Evolutionary conservation across 805 yeast genomes (phyloP), one percentile per base, ranked within the genome.

Genomic region (Candida boidinii): DNA sequence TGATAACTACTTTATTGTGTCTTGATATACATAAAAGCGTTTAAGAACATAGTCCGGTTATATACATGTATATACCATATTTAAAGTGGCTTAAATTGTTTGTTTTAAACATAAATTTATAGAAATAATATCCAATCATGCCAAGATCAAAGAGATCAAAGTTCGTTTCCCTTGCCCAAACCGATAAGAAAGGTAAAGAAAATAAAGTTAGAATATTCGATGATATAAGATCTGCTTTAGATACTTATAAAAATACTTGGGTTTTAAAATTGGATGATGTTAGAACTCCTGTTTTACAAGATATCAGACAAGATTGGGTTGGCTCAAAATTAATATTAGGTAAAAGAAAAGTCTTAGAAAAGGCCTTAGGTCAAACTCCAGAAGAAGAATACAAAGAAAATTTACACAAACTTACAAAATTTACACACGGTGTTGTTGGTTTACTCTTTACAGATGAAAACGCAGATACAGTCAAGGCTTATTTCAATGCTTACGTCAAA

Each of bases 61-160:
- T n/a, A n/a, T n/a, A n/a, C n/a, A n/a, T n/a, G n/a, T n/a, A n/a
- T n/a, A n/a, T n/a, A n/a, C n/a, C n/a, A n/a, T n/a, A n/a, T n/a
- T n/a, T n/a, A n/a, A n/a, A n/a, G n/a, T n/a, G n/a, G n/a, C n/a
- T n/a, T n/a, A n/a, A n/a, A n/a, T n/a, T n/a, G n/a, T n/a, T n/a
- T n/a, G n/a, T n/a, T n/a, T n/a, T n/a, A n/a, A n/a, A n/a, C n/a
- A n/a, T n/a, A n/a, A n/a, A n/a, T n/a, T n/a, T n/a, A n/a, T n/a
- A n/a, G n/a, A n/a, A n/a, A n/a, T n/a, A n/a, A n/a, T n/a, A n/a
- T n/a, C n/a, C n/a, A n/a, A n/a, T n/a, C n/a, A 90, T 90, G 98
- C 96, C 98, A 41, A 85, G 95, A 73, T 87, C 96, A 23, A 88
- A 79, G 58, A 90, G 97, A 74, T 81, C 96, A 46, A 92, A 85